phyloP scores from a whole-genome alignment of 2,329 filamentous ascomycete species.

The Pseudodiploospora longispora region DNA sequence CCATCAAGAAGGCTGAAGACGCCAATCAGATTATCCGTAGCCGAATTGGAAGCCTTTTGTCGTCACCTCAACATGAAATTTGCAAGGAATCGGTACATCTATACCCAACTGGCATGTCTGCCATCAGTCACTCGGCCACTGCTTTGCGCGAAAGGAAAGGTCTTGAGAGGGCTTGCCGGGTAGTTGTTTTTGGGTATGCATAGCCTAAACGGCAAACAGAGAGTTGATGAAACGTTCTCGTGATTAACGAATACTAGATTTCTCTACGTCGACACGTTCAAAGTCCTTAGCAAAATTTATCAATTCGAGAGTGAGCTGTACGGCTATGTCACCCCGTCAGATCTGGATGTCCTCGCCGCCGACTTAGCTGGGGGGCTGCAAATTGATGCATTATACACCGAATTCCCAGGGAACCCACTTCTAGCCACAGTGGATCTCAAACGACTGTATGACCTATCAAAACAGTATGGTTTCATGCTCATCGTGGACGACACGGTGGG shows the following conservation, averaged over 20 bases:
- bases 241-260: conserved; percentile 12
- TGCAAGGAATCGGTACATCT: conserved; percentile 35
- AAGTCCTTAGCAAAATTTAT: conserved; percentile 19
- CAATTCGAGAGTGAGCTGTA: conserved; percentile 33
- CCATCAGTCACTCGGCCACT: conserved; percentile 26
- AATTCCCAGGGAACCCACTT: conserved; percentile 30
- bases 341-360: conserved; percentile 31
- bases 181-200: conserved; percentile 20
- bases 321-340: conserved; percentile 28
- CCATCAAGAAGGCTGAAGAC: conserved; percentile 4
- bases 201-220: too few relatives aligned
- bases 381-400: conserved; percentile 38
- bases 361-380: conserved; percentile 28
- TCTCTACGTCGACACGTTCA: conserved; percentile 22
- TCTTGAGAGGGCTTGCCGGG: conserved; percentile 3
- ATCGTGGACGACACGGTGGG: conserved; percentile 38
- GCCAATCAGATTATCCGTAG: conserved; percentile 9
- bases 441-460: conserved; percentile 18
- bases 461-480: conserved; percentile 31
- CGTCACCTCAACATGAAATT: conserved; percentile 9
- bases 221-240: not conserved
- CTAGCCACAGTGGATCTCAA: conserved; percentile 21
- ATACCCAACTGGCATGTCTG: conserved; percentile 44
- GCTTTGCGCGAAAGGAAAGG: conserved; percentile 2
- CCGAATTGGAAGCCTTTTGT: conserved; percentile 14